Evolutionary conservation across 2,329 filamentous ascomycete species (phyloP).

Genomic region (Pleurostoma richardsiae): DNA sequence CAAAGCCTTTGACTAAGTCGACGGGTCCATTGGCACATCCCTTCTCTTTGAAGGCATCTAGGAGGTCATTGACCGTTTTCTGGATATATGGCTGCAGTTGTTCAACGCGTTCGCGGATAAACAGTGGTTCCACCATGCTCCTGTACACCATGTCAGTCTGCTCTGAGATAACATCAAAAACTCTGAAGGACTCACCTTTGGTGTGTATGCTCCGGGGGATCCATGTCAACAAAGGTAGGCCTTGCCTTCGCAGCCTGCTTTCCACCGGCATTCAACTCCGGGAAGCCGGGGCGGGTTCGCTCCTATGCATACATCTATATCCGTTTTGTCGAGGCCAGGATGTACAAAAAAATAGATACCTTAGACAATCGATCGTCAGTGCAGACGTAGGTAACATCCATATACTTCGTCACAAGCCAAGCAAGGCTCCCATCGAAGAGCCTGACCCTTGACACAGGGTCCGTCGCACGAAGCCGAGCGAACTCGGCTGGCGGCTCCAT

Average conservation of each 20-base stretch:
- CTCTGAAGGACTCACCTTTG: slow-evolving; percentile 24
- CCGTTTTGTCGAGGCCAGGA: no score
- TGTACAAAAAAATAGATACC: slow-evolving; percentile 13
- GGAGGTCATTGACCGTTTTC: slow-evolving; percentile 35
- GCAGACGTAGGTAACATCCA: slow-evolving; percentile 37
- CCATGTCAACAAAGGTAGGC: slow-evolving; percentile 47
- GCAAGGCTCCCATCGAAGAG: slow-evolving; percentile 40
- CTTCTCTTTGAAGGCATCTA: slow-evolving; percentile 24
- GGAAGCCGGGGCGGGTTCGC: slow-evolving; percentile 35
- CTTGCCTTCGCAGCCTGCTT: slow-evolving; percentile 41
- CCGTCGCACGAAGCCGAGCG: slow-evolving; percentile 31
- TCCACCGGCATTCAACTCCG: slow-evolving; percentile 39
- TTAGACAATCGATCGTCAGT: slow-evolving; percentile 41
- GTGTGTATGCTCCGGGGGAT: slow-evolving; percentile 38
- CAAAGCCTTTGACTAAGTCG: slow-evolving; percentile 40
- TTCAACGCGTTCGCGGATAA: slow-evolving; percentile 30
- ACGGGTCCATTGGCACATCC: slow-evolving; percentile 30
- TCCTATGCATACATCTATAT: slow-evolving; percentile 16
- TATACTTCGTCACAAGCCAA: slow-evolving; percentile 43
- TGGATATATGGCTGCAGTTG: slow-evolving; percentile 38
- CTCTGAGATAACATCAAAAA: no score
- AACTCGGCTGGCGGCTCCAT: slow-evolving; percentile 38
- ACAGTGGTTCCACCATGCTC: slow-evolving; percentile 38
- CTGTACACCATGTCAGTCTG: no score
- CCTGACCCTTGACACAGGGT: slow-evolving; percentile 37